Conservation (phyloP, 2,329 filamentous ascomycete species). For the Drechslerella dactyloides region DNA sequence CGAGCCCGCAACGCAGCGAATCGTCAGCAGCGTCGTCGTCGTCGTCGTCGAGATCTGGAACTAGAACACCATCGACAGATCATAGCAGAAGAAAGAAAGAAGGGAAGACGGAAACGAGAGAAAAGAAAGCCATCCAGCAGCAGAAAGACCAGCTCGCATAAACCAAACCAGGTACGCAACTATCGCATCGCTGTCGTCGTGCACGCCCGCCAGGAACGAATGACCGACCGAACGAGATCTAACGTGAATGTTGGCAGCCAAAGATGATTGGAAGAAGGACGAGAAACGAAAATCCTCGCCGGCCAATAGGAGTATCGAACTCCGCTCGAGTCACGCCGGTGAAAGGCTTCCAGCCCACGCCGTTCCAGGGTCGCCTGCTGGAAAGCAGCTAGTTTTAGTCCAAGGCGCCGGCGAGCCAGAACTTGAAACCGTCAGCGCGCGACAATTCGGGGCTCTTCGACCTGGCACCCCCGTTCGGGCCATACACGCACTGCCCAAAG, state of each 20-base stretch:
- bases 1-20: slow-evolving; percentile 36
- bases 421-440: slow-evolving; percentile 49
- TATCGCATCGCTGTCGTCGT: background rate
- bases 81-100: slow-evolving; percentile 4
- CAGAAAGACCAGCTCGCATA: slow-evolving; percentile 6
- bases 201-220: slow-evolving; percentile 4
- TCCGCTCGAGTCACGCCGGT: background rate
- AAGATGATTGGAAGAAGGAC: background rate
- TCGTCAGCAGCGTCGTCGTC: slow-evolving; percentile 32
- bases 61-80: background rate
- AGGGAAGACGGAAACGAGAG: slow-evolving; percentile 8
- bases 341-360: background rate
- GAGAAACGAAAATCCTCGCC: background rate
- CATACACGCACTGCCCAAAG: background rate
- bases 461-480: slow-evolving; percentile 12
- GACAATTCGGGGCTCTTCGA: slow-evolving; percentile 35
- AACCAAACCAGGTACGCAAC: no score
- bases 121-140: slow-evolving; percentile 21
- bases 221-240: background rate
- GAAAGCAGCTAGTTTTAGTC: slow-evolving; percentile 20
- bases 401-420: slow-evolving; percentile 32
- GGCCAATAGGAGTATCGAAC: background rate
- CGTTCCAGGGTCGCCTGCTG: slow-evolving; percentile 13
- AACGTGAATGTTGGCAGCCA: background rate
- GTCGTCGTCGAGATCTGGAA: background rate